Evolutionary conservation across 805 yeast species (phyloP).

Genomic region (Ogataea paradorogensis): DNA sequence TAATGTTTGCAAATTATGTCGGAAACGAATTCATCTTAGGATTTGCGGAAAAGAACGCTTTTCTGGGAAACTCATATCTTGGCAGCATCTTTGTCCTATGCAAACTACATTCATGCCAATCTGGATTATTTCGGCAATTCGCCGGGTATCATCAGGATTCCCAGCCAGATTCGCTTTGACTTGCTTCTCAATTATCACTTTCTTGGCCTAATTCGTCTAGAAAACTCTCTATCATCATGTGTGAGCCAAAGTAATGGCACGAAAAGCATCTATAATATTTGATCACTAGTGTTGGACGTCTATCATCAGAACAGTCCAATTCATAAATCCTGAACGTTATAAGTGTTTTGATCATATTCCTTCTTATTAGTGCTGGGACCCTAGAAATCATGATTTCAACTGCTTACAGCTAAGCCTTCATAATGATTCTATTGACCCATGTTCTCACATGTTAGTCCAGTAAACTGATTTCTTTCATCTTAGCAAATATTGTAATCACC

Average conservation of each 20-base stretch:
- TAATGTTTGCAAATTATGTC: slow-evolving; percentile 49
- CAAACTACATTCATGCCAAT: slow-evolving; percentile 41
- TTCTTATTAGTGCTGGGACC: slow-evolving; percentile 25
- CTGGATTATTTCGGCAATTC: slow-evolving; percentile 45
- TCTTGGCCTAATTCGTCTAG: slow-evolving; percentile 40
- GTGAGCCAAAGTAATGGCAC: slow-evolving; percentile 44
- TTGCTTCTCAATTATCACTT: slow-evolving; percentile 39
- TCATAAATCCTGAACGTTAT: slow-evolving; percentile 18
- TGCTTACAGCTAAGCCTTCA: slow-evolving; percentile 26
- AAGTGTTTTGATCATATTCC: slow-evolving; percentile 15
- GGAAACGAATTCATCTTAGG: slow-evolving; percentile 47
- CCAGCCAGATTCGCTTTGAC: slow-evolving; percentile 26
- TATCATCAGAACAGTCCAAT: slow-evolving; percentile 31
- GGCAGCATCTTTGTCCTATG: slow-evolving; percentile 39
- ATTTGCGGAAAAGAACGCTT: slow-evolving; percentile 47
- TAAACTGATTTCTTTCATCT: slow-evolving; percentile 19
- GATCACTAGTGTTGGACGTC: slow-evolving; percentile 32
- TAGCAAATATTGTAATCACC: too few relatives aligned
- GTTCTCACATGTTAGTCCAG: slow-evolving; percentile 23
- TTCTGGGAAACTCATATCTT: slow-evolving; percentile 41
- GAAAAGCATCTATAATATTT: slow-evolving; percentile 36
- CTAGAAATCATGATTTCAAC: slow-evolving; percentile 27
- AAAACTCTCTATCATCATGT: slow-evolving; percentile 46
- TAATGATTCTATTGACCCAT: slow-evolving; percentile 31
- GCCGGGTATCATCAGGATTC: slow-evolving; percentile 45